Percentiles rank a stretch among this genome's conserved stretches.
These are phyloP conservation scores for Paramecium primaurelia DNA, from an alignment of 73 alveolate species.

Conservation along the genomic window DNA sequence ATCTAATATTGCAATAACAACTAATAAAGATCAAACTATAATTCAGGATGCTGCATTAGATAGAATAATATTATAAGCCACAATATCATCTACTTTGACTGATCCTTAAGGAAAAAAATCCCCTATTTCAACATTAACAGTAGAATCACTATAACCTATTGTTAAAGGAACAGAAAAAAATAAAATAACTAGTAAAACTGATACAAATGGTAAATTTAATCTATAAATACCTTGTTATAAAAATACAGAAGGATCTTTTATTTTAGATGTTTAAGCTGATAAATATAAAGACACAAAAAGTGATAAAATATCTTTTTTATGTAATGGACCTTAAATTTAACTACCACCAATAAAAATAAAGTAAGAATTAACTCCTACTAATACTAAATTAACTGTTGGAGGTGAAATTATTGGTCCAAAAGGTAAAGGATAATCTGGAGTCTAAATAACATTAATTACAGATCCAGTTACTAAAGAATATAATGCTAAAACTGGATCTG, in stretches of 20 bases:
- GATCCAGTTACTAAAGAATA: background rate
- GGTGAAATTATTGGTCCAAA: background rate
- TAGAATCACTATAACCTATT: background rate
- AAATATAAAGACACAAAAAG: background rate
- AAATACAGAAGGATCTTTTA: background rate
- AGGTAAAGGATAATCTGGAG: background rate
- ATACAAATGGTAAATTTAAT: background rate
- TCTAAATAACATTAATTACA: background rate
- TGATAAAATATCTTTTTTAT: background rate
- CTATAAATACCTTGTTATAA: background rate
- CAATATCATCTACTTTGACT: background rate
- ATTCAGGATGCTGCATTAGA: background rate
- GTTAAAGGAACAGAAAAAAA: background rate
- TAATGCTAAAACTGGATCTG: background rate
- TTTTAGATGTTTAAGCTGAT: background rate
- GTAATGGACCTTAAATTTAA: background rate
- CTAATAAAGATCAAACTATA: background rate
- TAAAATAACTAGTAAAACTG: background rate
- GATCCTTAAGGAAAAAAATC: background rate
- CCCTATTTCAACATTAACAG: background rate
- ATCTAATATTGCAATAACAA: background rate
- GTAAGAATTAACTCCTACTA: background rate
- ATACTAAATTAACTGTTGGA: background rate
- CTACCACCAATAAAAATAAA: background rate
- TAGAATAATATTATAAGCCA: background rate